These are phyloP conservation scores for Verticillium longisporum DNA, from an alignment of 2,329 filamentous ascomycete species.

Conservation along the genomic window DNA sequence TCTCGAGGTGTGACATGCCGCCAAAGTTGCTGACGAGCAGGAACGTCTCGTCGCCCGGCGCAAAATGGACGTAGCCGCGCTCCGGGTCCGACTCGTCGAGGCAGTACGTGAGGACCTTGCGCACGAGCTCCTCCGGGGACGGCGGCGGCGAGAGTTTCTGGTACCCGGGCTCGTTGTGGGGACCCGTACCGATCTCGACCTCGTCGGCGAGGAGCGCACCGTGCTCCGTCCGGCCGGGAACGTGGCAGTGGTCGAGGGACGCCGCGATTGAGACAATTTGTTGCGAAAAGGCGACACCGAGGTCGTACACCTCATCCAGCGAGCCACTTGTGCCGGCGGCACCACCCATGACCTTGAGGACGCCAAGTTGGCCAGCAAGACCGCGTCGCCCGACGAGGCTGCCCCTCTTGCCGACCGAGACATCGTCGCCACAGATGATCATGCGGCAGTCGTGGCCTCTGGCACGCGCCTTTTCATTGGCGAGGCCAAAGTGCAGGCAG, in stretches of 20 bases:
- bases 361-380: conserved; percentile 53
- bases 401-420: conserved; percentile 52
- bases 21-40: conserved; percentile 54
- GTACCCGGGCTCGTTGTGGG: conserved; percentile 60
- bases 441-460: conserved; percentile 47
- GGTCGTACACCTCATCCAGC: conserved; percentile 42
- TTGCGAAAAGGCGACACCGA: conserved; percentile 40
- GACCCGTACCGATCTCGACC: conserved; percentile 59
- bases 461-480: conserved; percentile 50
- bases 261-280: conserved; percentile 52
- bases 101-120: conserved; percentile 52
- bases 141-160: conserved; percentile 47
- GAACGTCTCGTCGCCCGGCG: conserved; percentile 38
- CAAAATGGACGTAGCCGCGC: conserved; percentile 42
- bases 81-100: conserved; percentile 49
- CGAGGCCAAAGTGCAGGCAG: conserved; percentile 55
- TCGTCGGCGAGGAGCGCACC: conserved; percentile 41
- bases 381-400: conserved; percentile 55
- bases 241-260: conserved; percentile 55
- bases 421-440: conserved; percentile 58
- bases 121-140: conserved; percentile 40
- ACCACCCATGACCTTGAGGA: conserved; percentile 50
- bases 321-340: conserved; percentile 38
- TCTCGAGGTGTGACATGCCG: conserved; percentile 50
- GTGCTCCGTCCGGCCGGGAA: conserved; percentile 44